phyloP scores from a whole-genome alignment of 768 basidiomycete species.

The Kwoniella mangroviensis region DNA sequence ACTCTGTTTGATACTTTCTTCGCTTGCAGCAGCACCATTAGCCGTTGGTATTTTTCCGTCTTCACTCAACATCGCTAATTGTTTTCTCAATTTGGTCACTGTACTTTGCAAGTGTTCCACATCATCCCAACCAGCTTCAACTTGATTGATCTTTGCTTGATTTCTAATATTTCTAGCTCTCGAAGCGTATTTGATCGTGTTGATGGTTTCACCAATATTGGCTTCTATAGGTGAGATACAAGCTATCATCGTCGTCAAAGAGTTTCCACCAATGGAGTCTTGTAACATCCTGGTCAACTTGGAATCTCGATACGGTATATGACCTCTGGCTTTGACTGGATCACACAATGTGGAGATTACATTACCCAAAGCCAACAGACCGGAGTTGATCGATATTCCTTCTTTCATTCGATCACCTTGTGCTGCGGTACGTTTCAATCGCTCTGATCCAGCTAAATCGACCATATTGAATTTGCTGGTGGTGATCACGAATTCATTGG shows the following conservation, averaged over 20 bases:
- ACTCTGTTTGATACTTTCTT: slow-evolving; percentile 64
- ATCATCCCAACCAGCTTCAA: slow-evolving; percentile 98
- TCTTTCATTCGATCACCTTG: slow-evolving; percentile 96
- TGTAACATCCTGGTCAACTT: slow-evolving; percentile 94
- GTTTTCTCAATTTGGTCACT: slow-evolving; percentile 81
- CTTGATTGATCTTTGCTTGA: slow-evolving; percentile 84
- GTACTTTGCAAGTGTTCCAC: slow-evolving; percentile 92
- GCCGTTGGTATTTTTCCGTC: slow-evolving; percentile 58
- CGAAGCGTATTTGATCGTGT: slow-evolving; percentile 85
- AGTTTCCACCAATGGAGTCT: slow-evolving; percentile 81
- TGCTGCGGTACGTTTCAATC: slow-evolving; percentile 94
- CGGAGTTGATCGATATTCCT: slow-evolving; percentile 98
- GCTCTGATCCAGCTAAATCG: slow-evolving; percentile 93
- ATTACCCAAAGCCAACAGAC: slow-evolving; percentile 92
- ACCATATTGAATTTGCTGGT: slow-evolving; percentile 98
- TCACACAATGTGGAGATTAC: slow-evolving; percentile 79
- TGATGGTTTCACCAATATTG: slow-evolving; percentile 88
- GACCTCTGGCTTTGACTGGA: slow-evolving; percentile 82
- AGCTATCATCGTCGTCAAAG: slow-evolving; percentile 98
- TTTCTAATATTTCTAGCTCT: slow-evolving; percentile 98
- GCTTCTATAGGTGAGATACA: slow-evolving; percentile 95
- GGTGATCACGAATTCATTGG: slow-evolving; percentile 84
- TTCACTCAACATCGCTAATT: slow-evolving; percentile 79
- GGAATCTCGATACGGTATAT: slow-evolving; percentile 97
- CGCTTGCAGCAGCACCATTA: slow-evolving; percentile 49